Base-by-base conservation (phyloP, 2,329 filamentous ascomycete species). In the Pseudogymnoascus sp. region DNA sequence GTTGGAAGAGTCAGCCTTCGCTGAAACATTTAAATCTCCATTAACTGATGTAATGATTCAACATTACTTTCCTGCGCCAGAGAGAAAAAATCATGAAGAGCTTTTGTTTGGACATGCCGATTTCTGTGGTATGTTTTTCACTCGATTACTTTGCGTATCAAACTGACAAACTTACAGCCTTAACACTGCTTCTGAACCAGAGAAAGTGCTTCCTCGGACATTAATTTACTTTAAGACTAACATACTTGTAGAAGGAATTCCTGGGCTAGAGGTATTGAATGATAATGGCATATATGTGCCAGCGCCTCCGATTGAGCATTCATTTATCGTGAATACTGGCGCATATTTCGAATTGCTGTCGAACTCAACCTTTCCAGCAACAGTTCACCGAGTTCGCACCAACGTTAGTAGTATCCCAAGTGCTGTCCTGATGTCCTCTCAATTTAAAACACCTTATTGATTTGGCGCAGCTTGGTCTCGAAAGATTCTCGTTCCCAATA, bases 81-180 rank as follows among this genome's bases (percentile, higher is more conserved):
- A 37, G 35, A 37, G 35, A 37, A 37, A 37, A 14, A 2, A 37
- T 37, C 14, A 37, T 37, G 35, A 37, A 37, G 57, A 59, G 25
- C 59, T 62, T 6, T 61, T 64, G 6, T 61, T 61, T 20, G 28
- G 36, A n/a, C 30, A 30, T 58, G 18, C 18, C 36, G 28, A 33
- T 14, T 58, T 37, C 35, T 37, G 35, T 37, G 35, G 35, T 37
- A 37, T 37, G 35, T 37, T 37, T 37, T 37, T n/a, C 12, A n/a
- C 35, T 37, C 35, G n/a, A 37, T 37, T 37, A 37, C 35, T 37
- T 37, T 37, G 35, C 35, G 35, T 37, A 14, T 37, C 35, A 37
- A 37, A n/a, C 35, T 37, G 35, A 37, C 35, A 37, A 37, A 37
- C 35, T n/a, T 37, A 37, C 35, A 37, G 35, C 35, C 35, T 37